Evolutionary conservation across 106 monocot species (phyloP).

Genomic region (Vanilla planifolia): DNA sequence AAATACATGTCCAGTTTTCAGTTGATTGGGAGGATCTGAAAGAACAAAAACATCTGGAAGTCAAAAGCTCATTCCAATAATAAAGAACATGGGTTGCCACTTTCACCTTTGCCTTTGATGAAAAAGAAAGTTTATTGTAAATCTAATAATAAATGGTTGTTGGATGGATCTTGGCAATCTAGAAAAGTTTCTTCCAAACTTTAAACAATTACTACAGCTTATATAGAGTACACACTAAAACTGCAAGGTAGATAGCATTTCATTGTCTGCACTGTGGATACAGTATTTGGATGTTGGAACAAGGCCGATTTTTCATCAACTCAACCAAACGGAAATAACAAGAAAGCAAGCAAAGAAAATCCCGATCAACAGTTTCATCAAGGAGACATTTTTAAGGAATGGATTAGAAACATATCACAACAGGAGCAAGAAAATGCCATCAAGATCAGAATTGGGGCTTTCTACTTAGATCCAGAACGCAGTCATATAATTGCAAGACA

Average conservation of each 20-base stretch:
- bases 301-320: too few species aligned
- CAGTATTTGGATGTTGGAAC: neutral
- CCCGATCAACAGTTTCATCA: neutral
- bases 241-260: neutral
- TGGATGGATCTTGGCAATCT: neutral
- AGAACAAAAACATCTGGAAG: neutral
- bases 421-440: neutral
- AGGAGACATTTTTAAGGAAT: neutral
- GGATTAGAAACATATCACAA: neutral
- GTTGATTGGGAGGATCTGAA: neutral
- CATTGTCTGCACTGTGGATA: neutral
- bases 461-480: neutral
- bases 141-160: neutral
- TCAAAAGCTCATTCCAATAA: neutral
- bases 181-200: too few species aligned
- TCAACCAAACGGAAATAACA: too few species aligned
- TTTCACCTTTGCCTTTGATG: neutral
- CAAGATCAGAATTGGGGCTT: neutral
- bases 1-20: too few species aligned
- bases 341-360: neutral
- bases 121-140: neutral
- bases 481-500: too few species aligned
- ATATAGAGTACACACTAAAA: neutral
- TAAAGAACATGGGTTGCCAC: neutral
- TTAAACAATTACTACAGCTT: neutral